These are phyloP conservation scores for Neospermospora avenae DNA, from an alignment of 2,329 filamentous ascomycete genomes.

Conservation along the genomic window DNA sequence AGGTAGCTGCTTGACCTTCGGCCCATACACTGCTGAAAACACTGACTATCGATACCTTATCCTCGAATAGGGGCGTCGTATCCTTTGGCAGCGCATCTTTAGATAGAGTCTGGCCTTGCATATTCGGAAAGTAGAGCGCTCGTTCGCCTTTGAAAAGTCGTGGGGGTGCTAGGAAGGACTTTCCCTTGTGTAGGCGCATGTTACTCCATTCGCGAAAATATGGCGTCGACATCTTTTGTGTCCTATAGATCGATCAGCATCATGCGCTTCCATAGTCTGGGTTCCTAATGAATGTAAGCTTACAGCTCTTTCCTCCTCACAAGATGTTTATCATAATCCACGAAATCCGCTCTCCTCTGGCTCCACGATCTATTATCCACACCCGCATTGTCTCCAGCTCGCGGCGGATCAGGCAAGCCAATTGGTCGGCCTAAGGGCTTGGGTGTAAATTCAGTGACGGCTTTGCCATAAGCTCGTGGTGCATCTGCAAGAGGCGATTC, in stretches of 20 bases:
- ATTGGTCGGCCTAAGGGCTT: conserved; percentile 69
- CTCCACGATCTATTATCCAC: conserved; percentile 63
- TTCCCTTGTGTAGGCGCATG: conserved; percentile 78
- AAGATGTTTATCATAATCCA: conserved; percentile 82
- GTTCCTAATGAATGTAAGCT: not conserved
- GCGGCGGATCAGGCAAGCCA: conserved; percentile 72
- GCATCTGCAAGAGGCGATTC: conserved; percentile 52
- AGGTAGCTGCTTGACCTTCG: conserved; percentile 72
- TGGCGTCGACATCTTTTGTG: conserved; percentile 73
- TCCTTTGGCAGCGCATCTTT: conserved; percentile 54
- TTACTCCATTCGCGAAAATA: conserved; percentile 97
- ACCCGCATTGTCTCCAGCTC: conserved; percentile 77
- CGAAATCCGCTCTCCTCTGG: conserved; percentile 75
- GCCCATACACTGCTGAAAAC: conserved; percentile 86
- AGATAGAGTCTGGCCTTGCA: conserved; percentile 73
- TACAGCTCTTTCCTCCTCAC: conserved; percentile 73
- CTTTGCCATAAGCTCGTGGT: conserved; percentile 57
- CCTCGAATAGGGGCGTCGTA: conserved; percentile 72
- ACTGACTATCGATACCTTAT: conserved; percentile 73
- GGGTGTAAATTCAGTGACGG: conserved; percentile 53
- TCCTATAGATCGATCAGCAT: conserved; percentile 44
- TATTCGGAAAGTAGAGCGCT: conserved; percentile 90
- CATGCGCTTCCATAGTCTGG: not conserved
- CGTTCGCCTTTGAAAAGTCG: conserved; percentile 79
- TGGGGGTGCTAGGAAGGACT: conserved; percentile 83